Base-by-base conservation (phyloP, 1,284 basidiomycete species). In the Cryptococcus floricola region DNA sequence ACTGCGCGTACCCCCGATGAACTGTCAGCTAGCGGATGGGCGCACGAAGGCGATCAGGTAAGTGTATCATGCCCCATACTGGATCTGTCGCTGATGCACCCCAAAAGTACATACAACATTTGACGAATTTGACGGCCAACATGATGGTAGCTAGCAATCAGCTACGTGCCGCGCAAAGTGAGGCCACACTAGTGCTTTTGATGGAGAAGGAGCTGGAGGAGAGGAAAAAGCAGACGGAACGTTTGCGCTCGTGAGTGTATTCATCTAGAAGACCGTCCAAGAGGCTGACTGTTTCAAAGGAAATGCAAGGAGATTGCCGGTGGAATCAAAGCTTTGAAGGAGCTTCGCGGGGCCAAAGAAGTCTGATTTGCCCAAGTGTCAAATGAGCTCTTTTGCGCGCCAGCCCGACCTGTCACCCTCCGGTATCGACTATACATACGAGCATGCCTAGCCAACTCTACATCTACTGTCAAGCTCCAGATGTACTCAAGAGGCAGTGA, bases 81-180 rank as follows among this genome's bases (percentile, higher is more conserved):
- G 7, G 41, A 9, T 49, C 31, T 49, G 34, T 16, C 25, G 19
- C 34, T 49, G 13, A 49, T 14, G 25, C 8, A 23, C 23, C 39
- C 31, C n/a, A 43, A 27, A 49, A 25, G 74, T 76, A 74, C 48
- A 69, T 76, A 23, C 71, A 74, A 59, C 74, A 76, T 53, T 46
- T 76, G 42, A 66, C 62, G 1, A 74, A 76, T 54, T 56, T 76
- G 9, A 65, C 71, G 0, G 71, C 72, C 13, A 72, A 63, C 2
- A 72, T 75, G 69, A 75, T 75, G 70, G 66, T 75, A 0, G 56
- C 69, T 5, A 67, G 68, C 2, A 75, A 75, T 50, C 69, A 72
- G 59, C 64, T 71, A 4, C 59, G 73, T 3, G 61, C 65, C 5
- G 62, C 69, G 4, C 73, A 75, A 47, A 71, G 72, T 39, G 73